phyloP scores from a whole-genome alignment of 1,139 yeast species.

The Lodderomyces beijingensis region DNA sequence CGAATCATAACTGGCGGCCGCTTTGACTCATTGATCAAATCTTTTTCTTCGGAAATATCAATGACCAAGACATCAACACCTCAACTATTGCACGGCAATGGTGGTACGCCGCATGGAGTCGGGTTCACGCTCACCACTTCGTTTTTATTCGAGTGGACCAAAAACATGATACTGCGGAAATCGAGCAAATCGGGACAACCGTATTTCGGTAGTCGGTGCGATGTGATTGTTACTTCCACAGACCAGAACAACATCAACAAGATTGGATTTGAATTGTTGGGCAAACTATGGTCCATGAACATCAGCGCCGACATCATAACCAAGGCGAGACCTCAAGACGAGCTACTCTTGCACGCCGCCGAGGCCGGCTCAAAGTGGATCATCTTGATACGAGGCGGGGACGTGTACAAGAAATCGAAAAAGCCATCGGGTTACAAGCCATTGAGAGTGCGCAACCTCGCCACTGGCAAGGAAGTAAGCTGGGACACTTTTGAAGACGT shows the following conservation, averaged over 20 bases:
- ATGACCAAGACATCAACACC: slow-evolving; percentile 13
- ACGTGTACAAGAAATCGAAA: slow-evolving; percentile 13
- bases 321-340: slow-evolving; percentile 56
- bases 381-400: slow-evolving; percentile 60
- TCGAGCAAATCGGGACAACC: slow-evolving; percentile 7
- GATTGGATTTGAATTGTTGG: slow-evolving; percentile 59
- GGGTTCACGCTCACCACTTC: slow-evolving; percentile 67
- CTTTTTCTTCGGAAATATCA: slow-evolving; percentile 44
- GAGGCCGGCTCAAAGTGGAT: slow-evolving; percentile 73
- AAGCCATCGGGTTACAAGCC: slow-evolving; percentile 53
- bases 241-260: slow-evolving; percentile 49
- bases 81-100: neutral
- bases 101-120: slow-evolving; percentile 34
- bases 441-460: slow-evolving; percentile 61
- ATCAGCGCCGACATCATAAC: slow-evolving; percentile 66
- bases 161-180: slow-evolving; percentile 24
- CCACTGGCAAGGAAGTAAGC: slow-evolving; percentile 61
- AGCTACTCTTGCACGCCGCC: slow-evolving; percentile 58
- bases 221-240: slow-evolving; percentile 71
- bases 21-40: slow-evolving; percentile 67
- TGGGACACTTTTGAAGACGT: slow-evolving; percentile 60
- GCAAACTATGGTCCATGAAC: slow-evolving; percentile 62
- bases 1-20: slow-evolving; percentile 90
- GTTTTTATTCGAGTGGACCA: slow-evolving; percentile 40
- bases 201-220: slow-evolving; percentile 59